Base-by-base conservation (phyloP, 2,329 filamentous ascomycete genomes). In the Pseudocercospora cruenta region DNA sequence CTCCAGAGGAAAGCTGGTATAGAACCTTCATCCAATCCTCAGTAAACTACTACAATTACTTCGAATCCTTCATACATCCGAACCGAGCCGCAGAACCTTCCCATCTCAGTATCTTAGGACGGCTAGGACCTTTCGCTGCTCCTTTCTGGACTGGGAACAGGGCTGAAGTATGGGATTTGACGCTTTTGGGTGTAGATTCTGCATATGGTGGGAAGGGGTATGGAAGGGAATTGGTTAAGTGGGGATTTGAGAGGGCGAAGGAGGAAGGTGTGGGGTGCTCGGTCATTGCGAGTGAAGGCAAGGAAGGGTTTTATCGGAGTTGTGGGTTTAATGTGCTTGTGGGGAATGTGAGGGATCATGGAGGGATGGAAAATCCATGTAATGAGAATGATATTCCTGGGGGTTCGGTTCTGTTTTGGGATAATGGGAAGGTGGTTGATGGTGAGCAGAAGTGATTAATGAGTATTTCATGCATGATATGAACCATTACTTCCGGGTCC, bases 241-340 rank as follows among this genome's bases (percentile, higher is more conserved):
- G 72, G 68, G 75, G 75, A 3, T 70, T 76, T n/a, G 74, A 73
- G 55, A 54, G 64, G 9, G 74, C 75, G 49, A 72, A 57, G 55
- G 43, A 51, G 54, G 85, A 85, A 71, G 90, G 85, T 85, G 90
- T 90, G 57, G 69, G 78, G 21, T 70, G 70, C 16, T 72, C 71
- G 59, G 70, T 75, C 26, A 70, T 75, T 4, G 64, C 65, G 57
- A 70, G 73, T 14, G 63, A 67, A 1, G 71, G 69, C 6, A 71
- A 69, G 60, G 74, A 76, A 64, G 61, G 65, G 19, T 77, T 76
- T 28, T 77, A 75, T 62, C 55, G 61, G 60, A 51, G 58, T 12
- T 69, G 70, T 62, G 73, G 72, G 12, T 75, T 72, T 53, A 69
- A 71, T 66, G 64, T 68, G 21, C 28, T 68, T 24, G 67, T 24